These are phyloP conservation scores for Baorangia bicolor DNA, from an alignment of 768 basidiomycete species.

Conservation along the genomic window DNA sequence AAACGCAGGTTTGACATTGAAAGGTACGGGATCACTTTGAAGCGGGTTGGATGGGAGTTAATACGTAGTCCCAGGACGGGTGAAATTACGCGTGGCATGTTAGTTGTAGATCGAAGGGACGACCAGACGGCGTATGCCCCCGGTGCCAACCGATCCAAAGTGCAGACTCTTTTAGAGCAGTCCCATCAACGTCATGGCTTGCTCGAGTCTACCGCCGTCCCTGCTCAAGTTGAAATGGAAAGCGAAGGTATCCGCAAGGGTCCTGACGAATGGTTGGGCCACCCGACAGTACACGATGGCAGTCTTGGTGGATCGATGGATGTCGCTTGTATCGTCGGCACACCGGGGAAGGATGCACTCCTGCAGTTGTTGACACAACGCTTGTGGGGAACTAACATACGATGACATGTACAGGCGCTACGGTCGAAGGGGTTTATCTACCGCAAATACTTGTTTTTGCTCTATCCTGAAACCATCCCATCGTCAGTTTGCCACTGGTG, in stretches of 20 bases:
- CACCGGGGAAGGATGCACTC: conserved; percentile 60
- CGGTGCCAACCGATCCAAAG: conserved; percentile 62
- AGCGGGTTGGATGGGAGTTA: not conserved
- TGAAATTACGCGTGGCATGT: conserved; percentile 83
- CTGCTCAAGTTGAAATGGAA: conserved; percentile 55
- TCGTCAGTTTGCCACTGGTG: no score
- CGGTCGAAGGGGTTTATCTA: not conserved
- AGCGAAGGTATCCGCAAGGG: conserved; percentile 11
- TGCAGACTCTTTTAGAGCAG: conserved; percentile 53
- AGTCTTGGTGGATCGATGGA: conserved; percentile 32
- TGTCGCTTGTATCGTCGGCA: conserved; percentile 50
- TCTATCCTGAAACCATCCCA: no score
- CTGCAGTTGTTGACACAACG: conserved; percentile 49
- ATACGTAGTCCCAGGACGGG: conserved; percentile 47
- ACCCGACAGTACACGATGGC: conserved; percentile 17
- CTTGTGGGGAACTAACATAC: conserved; percentile 46
- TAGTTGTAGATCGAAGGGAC: conserved; percentile 76
- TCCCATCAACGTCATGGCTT: conserved; percentile 31
- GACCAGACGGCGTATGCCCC: conserved; percentile 64
- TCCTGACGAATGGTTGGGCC: conserved; percentile 20
- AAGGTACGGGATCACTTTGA: conserved; percentile 41
- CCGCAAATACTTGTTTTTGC: no score
- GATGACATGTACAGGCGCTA: not conserved
- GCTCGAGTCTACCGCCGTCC: conserved; percentile 52
- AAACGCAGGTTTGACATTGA: conserved; percentile 66